Evolutionary conservation across 345 rosid species (phyloP), one percentile per base, ranked within the genome.

Genomic region (Litchi chinensis): DNA sequence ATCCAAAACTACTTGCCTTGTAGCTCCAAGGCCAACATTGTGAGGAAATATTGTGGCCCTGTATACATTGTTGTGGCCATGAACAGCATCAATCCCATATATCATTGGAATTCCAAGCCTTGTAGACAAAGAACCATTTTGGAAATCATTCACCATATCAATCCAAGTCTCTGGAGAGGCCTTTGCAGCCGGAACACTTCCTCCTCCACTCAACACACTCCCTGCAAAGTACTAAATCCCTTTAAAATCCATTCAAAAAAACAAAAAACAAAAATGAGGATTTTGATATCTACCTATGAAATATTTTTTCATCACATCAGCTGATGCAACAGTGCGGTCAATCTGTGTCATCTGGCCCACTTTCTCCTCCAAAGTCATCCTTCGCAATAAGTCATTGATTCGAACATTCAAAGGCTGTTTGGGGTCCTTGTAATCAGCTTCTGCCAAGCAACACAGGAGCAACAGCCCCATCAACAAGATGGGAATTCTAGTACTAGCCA

Each of bases 41-140:
- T 95, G 98, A 37, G 98, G 98, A 72, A 95, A 93, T 0, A 95
- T 70, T 6, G 98, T 95, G 15, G 98, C 95, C n/a, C 92, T 90
- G 79, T 91, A 92, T 44, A 93, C 91, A 80, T 84, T 89, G 83
- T 81, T 91, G 81, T 93, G 89, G 10, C 98, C 97, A 78, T 95
- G 98, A 82, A 95, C 95, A 21, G 92, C 94, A 85, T 95, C 98
- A 66, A 95, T 85, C 56, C 95, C 91, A 77, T 95, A 93, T n/a
- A 95, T 88, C 89, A 91, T 39, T 6, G 97, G 98, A 85, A 95
- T 91, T 19, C 94, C 95, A 4, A 95, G 93, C 28, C 98, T 82
- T 4, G 91, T 91, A 3, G 94, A 87, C 32, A 93, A 85, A 19
- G 93, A 73, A 8, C 87, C 83, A 16, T 79, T 87, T 66, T 95